Conservation (phyloP, 768 basidiomycete genomes). For the Tylopilus plumbeoviolaceoides region DNA sequence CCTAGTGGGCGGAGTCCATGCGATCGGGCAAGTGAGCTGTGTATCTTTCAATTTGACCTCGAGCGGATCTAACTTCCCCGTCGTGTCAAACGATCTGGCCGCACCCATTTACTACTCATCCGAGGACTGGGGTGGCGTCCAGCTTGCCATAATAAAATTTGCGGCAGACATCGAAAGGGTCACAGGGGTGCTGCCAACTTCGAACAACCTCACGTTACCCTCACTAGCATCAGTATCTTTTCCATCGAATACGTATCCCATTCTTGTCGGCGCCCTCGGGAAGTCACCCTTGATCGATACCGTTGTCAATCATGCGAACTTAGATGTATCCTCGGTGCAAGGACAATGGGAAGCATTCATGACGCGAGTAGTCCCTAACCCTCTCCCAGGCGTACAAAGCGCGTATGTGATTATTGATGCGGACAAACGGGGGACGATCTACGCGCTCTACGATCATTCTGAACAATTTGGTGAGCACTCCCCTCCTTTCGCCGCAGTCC, state of each 20-base stretch:
- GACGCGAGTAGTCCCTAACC: neutral
- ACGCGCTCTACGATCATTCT: slow-evolving; percentile 1
- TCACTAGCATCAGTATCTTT: slow-evolving; percentile 1
- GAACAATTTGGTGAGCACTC: slow-evolving; percentile 2
- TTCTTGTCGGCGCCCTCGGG: neutral
- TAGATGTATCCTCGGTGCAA: neutral
- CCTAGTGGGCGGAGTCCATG: slow-evolving; percentile 23
- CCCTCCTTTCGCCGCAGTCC: neutral
- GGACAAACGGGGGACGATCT: slow-evolving; percentile 2
- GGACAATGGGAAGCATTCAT: neutral
- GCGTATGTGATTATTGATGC: neutral
- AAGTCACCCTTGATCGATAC: slow-evolving; percentile 4
- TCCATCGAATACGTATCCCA: neutral
- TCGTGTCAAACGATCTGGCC: slow-evolving; percentile 43
- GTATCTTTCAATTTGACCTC: slow-evolving; percentile 38
- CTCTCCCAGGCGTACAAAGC: neutral
- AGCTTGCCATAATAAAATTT: slow-evolving; percentile 43
- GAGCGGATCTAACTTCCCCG: slow-evolving; percentile 33
- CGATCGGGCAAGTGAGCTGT: slow-evolving; percentile 48
- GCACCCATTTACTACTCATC: slow-evolving; percentile 47
- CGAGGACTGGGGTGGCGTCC: slow-evolving; percentile 65
- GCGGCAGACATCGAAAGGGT: slow-evolving; percentile 54
- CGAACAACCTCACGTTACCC: slow-evolving; percentile 52
- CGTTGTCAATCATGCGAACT: neutral
- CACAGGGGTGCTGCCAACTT: slow-evolving; percentile 45